A percentile compares a stretch with the other conserved stretches of the same genome.
phyloP scores from a whole-genome alignment of 2,329 filamentous ascomycete species.

The Penicillium hordei region DNA sequence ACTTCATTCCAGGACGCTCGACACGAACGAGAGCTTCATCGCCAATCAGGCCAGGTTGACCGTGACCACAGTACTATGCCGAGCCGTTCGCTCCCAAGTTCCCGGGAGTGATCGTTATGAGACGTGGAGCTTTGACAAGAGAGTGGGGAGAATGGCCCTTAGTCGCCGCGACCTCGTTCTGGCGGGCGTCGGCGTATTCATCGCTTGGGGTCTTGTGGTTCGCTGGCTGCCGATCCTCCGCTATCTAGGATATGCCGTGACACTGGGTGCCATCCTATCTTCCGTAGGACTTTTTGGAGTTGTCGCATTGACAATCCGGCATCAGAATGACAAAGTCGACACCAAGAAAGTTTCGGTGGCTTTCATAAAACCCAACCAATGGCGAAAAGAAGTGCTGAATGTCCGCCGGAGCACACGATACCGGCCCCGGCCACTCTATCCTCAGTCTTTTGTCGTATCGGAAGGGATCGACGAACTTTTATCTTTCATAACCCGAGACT shows the following conservation, averaged over 20 bases:
- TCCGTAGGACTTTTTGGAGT: conserved; percentile 58
- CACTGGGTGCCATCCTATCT: conserved; percentile 62
- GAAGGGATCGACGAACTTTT: conserved; percentile 77
- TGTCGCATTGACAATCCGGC: conserved; percentile 57
- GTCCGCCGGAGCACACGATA: conserved; percentile 68
- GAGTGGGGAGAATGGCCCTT: conserved; percentile 48
- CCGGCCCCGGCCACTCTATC: conserved; percentile 67
- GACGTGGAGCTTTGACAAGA: conserved; percentile 45
- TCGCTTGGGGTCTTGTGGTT: conserved; percentile 84
- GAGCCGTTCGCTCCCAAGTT: conserved; percentile 18
- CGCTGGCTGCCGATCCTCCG: conserved; percentile 80
- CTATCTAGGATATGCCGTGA: conserved; percentile 82
- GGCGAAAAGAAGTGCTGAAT: conserved; percentile 68
- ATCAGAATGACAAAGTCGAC: conserved; percentile 38
- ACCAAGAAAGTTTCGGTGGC: conserved; percentile 48
- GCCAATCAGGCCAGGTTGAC: conserved; percentile 1
- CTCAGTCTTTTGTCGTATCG: conserved; percentile 74
- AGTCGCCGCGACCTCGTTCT: conserved; percentile 45
- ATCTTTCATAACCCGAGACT: conserved; percentile 74
- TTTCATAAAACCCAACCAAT: conserved; percentile 64
- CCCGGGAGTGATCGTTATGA: conserved; percentile 34
- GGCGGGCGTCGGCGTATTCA: conserved; percentile 51
- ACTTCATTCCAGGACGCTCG: neutral
- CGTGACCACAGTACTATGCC: conserved; percentile 13
- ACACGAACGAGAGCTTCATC: neutral